Base-by-base conservation (phyloP, 495 filamentous ascomycete genomes). In the Aspergillus diversus region DNA sequence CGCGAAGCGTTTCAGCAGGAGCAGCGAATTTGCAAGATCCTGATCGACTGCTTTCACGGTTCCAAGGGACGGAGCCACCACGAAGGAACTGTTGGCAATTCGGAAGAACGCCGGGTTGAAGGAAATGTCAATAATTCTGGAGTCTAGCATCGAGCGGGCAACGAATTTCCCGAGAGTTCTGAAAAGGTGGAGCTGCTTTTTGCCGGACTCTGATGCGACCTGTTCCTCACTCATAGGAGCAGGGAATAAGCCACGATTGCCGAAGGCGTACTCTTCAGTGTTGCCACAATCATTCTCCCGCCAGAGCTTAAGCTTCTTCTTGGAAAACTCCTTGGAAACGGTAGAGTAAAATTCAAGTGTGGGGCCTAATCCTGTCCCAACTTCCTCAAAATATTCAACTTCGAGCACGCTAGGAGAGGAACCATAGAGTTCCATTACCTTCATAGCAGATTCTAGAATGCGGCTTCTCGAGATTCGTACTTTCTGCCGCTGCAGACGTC, bases 391-490 rank as follows among this genome's bases (percentile, higher is more conserved):
- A 69, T 99, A 99, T 70, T 99, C 96, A 17, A 99, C 93, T 69
- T 99, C 96, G 3, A 99, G 81, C 51, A 97, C 89, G 73, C 96
- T 98, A 39, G 95, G 90, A 5, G 93, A 97, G 4, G 91, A 90
- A 2, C 96, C 96, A 72, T 99, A 99, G 6, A 98, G 87, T 65
- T 99, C 95, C 96, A 99, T 97, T n/a, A 99, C 96, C 73, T 98
- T 99, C 69, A 97, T 83, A 0, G 96, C 96, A 31, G 96, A 97
- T 69, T 99, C 96, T 4, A 99, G 81, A 55, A 99, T 97, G 59
- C 94, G 92, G 6, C 87, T 86, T 39, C 96, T 86, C 7, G 93
- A 96, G 60, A 99, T 98, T 32, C 96, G 90, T 21, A 99, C 95
- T 74, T 99, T 99, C 68, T 99, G 96, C 59, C 96, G 89, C 73